Evolutionary conservation across 306 rosid genomes (phyloP).

Genomic region (Gastrolobium villosum): DNA sequence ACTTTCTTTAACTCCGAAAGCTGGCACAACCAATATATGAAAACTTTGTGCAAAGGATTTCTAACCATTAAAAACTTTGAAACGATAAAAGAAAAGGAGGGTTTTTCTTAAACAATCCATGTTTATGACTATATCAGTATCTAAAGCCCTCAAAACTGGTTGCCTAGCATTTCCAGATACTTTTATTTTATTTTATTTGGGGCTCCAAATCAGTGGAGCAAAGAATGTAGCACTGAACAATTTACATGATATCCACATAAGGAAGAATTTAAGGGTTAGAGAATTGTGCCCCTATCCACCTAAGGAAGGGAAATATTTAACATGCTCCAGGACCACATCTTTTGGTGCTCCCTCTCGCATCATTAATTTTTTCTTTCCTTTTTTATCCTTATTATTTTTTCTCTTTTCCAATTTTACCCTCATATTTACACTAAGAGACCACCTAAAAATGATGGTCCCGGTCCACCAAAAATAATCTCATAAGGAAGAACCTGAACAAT

Average conservation of each 20-base stretch:
- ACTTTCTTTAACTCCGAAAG: constrained; percentile 33
- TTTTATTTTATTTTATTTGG: constrained; percentile 38
- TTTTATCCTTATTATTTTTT: no score
- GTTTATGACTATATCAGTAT: constrained; percentile 47
- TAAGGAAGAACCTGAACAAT: constrained; percentile 51
- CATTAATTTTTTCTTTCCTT: no score
- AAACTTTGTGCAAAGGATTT: constrained; percentile 48
- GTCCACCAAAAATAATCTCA: no score
- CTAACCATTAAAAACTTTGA: constrained; percentile 44
- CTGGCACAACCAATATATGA: constrained; percentile 35
- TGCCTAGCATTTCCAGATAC: constrained; percentile 53
- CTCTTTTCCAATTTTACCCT: no score
- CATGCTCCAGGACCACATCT: no score
- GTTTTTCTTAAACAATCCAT: constrained; percentile 40
- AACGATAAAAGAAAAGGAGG: constrained; percentile 18
- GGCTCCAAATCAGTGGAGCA: constrained; percentile 64
- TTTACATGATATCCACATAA: constrained; percentile 53
- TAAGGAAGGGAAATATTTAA: no score
- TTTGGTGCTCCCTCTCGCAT: no score
- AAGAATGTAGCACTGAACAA: constrained; percentile 52
- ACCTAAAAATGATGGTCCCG: no score
- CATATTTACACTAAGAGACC: no score
- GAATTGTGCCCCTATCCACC: constrained; percentile 58
- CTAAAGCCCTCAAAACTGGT: constrained; percentile 57
- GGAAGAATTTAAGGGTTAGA: constrained; percentile 53